These are phyloP conservation scores for Candida germanica DNA, from an alignment of 805 yeast species.

Conservation along the genomic window DNA sequence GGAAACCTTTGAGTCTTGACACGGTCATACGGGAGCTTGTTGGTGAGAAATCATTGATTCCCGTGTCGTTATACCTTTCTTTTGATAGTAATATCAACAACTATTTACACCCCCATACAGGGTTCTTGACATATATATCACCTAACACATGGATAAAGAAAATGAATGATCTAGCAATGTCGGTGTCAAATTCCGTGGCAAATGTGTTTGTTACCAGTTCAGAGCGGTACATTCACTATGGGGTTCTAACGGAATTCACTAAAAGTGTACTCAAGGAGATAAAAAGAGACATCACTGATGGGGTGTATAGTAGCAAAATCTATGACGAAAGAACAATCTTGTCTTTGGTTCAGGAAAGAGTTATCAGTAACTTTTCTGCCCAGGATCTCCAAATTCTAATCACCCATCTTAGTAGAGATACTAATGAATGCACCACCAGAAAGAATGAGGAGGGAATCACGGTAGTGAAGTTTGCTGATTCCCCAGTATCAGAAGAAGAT, in stretches of 20 bases:
- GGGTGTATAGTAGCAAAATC: conserved; percentile 9
- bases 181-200: not conserved
- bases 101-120: conserved; percentile 6
- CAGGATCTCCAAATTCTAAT: conserved; percentile 27
- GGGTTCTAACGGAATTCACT: conserved; percentile 4
- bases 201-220: conserved; percentile 1
- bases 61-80: conserved; percentile 12
- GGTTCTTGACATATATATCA: conserved; percentile 6
- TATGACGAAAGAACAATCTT: conserved; percentile 8
- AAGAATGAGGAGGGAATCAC: conserved; percentile 13
- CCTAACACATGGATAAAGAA: conserved; percentile 8
- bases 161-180: not conserved
- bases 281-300: conserved; percentile 2
- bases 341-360: conserved; percentile 2
- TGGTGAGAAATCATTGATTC: conserved; percentile 16
- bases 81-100: conserved; percentile 7
- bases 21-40: conserved; percentile 25
- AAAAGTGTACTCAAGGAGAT: conserved; percentile 4
- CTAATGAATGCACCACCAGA: conserved; percentile 9
- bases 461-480: conserved; percentile 20
- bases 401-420: conserved; percentile 26
- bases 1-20: conserved; percentile 28
- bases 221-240: conserved; percentile 11
- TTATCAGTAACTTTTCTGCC: conserved; percentile 4
- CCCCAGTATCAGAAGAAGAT: conserved; percentile 26